These are phyloP conservation scores for Gaertneriomyces sp. DNA, from an alignment of 192 early-diverging fungal species.

Conservation along the genomic window DNA sequence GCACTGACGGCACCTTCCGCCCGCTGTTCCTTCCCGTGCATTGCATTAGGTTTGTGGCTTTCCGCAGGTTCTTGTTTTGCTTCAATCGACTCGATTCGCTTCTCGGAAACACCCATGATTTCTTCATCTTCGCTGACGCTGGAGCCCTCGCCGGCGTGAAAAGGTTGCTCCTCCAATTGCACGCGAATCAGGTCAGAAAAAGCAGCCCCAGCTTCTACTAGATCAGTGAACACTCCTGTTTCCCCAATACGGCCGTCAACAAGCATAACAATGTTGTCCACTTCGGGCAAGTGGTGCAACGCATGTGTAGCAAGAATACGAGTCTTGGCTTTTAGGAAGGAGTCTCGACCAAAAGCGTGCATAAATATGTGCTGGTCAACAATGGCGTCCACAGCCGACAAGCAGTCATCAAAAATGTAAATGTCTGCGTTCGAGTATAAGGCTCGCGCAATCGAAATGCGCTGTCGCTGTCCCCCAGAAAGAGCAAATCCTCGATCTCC, in stretches of 20 bases:
- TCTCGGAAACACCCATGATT: too few relatives aligned
- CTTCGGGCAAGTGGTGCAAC: conserved; percentile 62
- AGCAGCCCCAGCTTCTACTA: conserved; percentile 14
- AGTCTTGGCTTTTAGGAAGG: conserved; percentile 63
- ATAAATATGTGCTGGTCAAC: conserved; percentile 37
- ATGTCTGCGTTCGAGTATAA: conserved; percentile 22
- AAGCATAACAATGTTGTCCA: conserved; percentile 65
- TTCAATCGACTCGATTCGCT: too few relatives aligned
- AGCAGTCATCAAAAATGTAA: conserved; percentile 68
- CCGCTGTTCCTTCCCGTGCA: too few relatives aligned
- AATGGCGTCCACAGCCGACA: conserved; percentile 58
- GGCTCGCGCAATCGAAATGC: conserved; percentile 62
- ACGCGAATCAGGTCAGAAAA: too few relatives aligned
- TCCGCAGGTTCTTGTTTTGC: too few relatives aligned
- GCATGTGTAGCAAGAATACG: conserved; percentile 71
- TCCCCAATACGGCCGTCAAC: conserved; percentile 62
- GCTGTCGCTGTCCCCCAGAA: conserved; percentile 70
- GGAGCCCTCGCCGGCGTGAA: too few relatives aligned
- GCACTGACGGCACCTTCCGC: too few relatives aligned
- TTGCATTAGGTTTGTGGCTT: too few relatives aligned
- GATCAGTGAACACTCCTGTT: conserved; percentile 50
- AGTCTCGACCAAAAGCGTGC: conserved; percentile 39
- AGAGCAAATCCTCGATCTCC: conserved; percentile 47
- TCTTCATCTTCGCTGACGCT: too few relatives aligned
- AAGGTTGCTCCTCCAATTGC: too few relatives aligned